A percentile compares a stretch with the other conserved stretches of the same genome.
phyloP scores from a whole-genome alignment of 129 eudicot genomes.

The Erigeron canadensis region DNA sequence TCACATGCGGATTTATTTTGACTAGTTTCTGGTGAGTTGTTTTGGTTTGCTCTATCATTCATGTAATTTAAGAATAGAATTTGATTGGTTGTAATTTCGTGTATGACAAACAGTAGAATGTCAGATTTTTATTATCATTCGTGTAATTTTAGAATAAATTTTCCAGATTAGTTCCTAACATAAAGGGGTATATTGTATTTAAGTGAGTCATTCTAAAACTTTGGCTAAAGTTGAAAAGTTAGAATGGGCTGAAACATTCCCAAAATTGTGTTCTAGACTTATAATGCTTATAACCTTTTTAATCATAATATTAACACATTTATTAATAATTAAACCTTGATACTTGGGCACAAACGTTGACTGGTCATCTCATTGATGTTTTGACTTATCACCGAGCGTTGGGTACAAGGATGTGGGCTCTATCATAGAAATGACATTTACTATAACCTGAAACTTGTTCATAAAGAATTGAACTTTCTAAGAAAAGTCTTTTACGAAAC shows the following conservation, averaged over 20 bases:
- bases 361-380: too few species aligned
- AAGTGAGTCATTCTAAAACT: neutral
- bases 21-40: constrained; percentile 30
- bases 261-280: neutral
- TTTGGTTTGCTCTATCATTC: constrained; percentile 16
- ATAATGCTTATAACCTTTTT: neutral
- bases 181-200: neutral
- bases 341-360: too few species aligned
- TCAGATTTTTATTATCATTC: constrained; percentile 12
- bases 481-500: too few species aligned
- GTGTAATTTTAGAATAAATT: constrained; percentile 15
- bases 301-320: neutral
- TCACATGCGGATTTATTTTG: constrained; percentile 5
- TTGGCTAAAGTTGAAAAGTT: neutral
- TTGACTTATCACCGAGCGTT: too few species aligned
- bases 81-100: constrained; percentile 15
- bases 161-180: constrained; percentile 10
- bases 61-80: constrained; percentile 7
- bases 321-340: too few species aligned
- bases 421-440: too few species aligned
- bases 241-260: neutral
- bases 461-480: too few species aligned
- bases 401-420: too few species aligned
- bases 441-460: too few species aligned
- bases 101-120: constrained; percentile 2